Conservation (phyloP, 371 early-diverging fungal species). For the Lichtheimia corymbifera region DNA sequence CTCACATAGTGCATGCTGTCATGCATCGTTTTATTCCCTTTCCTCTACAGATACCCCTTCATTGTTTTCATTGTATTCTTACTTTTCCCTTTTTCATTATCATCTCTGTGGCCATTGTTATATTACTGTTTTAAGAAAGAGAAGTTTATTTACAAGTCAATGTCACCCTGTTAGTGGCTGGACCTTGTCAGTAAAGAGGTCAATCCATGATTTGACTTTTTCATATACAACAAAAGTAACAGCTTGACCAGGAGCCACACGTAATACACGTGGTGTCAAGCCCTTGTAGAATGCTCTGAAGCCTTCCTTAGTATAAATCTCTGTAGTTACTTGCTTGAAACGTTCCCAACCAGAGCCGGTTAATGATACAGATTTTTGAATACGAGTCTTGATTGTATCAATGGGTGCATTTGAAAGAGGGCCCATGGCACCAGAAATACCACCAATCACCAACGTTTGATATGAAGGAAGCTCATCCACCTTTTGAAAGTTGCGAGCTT, state of each 20-base stretch:
- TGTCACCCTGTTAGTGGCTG: slow-evolving; percentile 1
- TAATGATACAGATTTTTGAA: slow-evolving; percentile 80
- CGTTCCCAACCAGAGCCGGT: slow-evolving; percentile 80
- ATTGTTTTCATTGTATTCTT: neutral
- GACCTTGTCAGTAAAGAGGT: slow-evolving; percentile 52
- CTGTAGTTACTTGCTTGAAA: slow-evolving; percentile 73
- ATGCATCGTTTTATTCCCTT: no score
- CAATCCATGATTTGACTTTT: slow-evolving; percentile 77
- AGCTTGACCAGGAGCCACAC: slow-evolving; percentile 89
- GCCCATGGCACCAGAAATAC: slow-evolving; percentile 96
- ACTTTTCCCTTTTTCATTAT: neutral
- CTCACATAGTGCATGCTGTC: no score
- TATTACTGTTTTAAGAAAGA: neutral
- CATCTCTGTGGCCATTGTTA: neutral
- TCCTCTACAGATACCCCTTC: no score
- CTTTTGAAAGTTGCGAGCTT: slow-evolving; percentile 63
- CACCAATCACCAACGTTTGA: slow-evolving; percentile 89
- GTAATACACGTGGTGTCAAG: slow-evolving; percentile 89
- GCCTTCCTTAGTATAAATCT: slow-evolving; percentile 90
- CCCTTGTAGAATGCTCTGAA: slow-evolving; percentile 95
- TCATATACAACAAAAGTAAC: slow-evolving; percentile 91
- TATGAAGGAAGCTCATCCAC: slow-evolving; percentile 88
- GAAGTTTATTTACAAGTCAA: neutral
- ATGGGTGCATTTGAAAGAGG: slow-evolving; percentile 97
- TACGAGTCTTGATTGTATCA: slow-evolving; percentile 98